phyloP scores from a whole-genome alignment of 2,329 filamentous ascomycete species.

The Penicillium sp. region DNA sequence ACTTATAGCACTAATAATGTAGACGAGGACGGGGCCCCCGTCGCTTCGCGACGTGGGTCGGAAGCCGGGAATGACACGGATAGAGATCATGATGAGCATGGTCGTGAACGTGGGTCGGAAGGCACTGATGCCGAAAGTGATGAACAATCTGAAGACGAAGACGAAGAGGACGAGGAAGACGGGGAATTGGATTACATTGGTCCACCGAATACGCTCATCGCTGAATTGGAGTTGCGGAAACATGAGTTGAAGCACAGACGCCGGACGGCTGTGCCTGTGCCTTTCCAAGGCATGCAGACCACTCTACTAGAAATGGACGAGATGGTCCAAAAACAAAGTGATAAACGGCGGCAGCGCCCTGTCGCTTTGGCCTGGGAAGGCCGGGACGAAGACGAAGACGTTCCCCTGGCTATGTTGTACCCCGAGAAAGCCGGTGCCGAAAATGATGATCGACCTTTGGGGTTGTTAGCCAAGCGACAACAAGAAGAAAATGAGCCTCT shows the following conservation, averaged over 20 bases:
- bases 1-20: conserved; percentile 8
- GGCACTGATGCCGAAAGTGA: conserved; percentile 15
- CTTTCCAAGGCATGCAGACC: conserved; percentile 62
- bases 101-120: conserved; percentile 7
- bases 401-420: conserved; percentile 75
- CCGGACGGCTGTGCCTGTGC: conserved; percentile 56
- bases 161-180: conserved; percentile 39
- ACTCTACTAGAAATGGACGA: conserved; percentile 86
- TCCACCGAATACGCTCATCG: conserved; percentile 78
- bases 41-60: neutral
- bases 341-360: conserved; percentile 59
- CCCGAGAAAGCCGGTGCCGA: conserved; percentile 38
- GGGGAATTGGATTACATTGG: conserved; percentile 47
- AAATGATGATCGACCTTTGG: conserved; percentile 36
- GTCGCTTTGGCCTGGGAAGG: conserved; percentile 85
- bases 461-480: conserved; percentile 59
- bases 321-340: conserved; percentile 74
- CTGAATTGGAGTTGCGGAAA: conserved; percentile 84
- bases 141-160: conserved; percentile 22
- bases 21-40: neutral
- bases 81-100: conserved; percentile 14
- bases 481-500: conserved; percentile 89
- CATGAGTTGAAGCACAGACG: conserved; percentile 75
- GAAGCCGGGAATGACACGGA: conserved; percentile 9
- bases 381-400: conserved; percentile 64